Evolutionary conservation across 176 grass and related monocot species (phyloP), one percentile per base, ranked within the genome.

Genomic region (Oryza glaberrima): DNA sequence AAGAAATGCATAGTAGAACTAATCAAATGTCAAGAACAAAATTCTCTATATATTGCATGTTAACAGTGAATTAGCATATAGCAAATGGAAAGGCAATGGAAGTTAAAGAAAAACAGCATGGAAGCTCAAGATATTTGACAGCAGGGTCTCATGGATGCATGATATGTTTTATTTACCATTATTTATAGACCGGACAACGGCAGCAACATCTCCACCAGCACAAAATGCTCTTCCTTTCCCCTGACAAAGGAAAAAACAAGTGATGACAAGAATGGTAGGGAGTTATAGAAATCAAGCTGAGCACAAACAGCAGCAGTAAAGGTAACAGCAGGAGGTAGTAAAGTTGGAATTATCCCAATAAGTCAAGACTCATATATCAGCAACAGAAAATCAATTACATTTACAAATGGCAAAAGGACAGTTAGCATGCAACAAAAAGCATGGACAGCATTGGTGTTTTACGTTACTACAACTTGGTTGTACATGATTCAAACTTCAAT

Each of bases 151-250:
- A 40, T 17, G 65, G 22, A 72, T 1, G 25, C 20, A 85, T 9
- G 34, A 72, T 61, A 14, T 44, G 34, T 45, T 73, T 22, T 79
- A 85, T 79, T 11, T 95, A 95, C 93, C 90, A 65, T 85, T 82
- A 43, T 58, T 92, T 86, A 90, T 83, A 81, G 79, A 70, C 25
- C 49, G 86, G 44, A 47, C 86, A 68, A 94, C 83, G 84, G 84
- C 91, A 72, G 91, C 83, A 84, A 95, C 89, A 86, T 98, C 96
- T 78, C 96, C 96, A 89, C 96, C 96, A 77, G 96, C 93, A 76
- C 91, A 98, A 94, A 98, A 95, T 89, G 96, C 96, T 90, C 96
- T 98, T 84, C 96, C 93, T 49, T 94, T 92, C 28, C 96, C 96
- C 96, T 98, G 77, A 79, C 92, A 86, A 69, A n/a, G 19, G 51